Evolutionary conservation across 2,329 filamentous ascomycete genomes (phyloP).

Genomic region (Fusarium gaditjirri): DNA sequence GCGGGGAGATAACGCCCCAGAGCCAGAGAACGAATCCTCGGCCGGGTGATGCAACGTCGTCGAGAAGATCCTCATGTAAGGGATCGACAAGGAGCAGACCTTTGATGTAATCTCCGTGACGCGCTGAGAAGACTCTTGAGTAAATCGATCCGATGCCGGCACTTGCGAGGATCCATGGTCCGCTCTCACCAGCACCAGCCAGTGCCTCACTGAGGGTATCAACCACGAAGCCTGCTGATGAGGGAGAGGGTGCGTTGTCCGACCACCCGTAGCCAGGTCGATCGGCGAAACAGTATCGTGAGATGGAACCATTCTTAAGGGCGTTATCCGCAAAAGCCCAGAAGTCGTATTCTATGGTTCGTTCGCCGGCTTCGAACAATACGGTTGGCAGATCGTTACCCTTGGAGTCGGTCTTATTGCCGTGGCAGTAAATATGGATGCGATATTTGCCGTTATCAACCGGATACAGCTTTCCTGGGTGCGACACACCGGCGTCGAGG

Average conservation of each 20-base stretch:
- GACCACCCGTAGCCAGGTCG: conserved; percentile 88
- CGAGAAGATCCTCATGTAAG: conserved; percentile 86
- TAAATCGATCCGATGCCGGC: conserved; percentile 90
- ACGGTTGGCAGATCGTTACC: conserved; percentile 76
- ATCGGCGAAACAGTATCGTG: conserved; percentile 94
- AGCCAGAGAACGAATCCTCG: conserved; percentile 89
- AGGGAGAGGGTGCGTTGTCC: conserved; percentile 92
- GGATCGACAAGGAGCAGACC: conserved; percentile 89
- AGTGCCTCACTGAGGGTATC: conserved; percentile 90
- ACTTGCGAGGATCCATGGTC: conserved; percentile 89
- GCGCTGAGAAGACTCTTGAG: conserved; percentile 88
- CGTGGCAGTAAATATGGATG: conserved; percentile 84
- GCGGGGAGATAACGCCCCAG: conserved; percentile 84
- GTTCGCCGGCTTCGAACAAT: conserved; percentile 84
- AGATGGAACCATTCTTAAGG: conserved; percentile 82
- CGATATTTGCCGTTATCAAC: conserved; percentile 88
- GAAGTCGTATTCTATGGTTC: conserved; percentile 80
- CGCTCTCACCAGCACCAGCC: conserved; percentile 79
- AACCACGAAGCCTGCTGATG: conserved; percentile 92
- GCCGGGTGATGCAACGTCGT: conserved; percentile 70
- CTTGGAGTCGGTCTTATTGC: conserved; percentile 70
- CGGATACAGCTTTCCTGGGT: conserved; percentile 79
- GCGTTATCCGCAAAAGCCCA: conserved; percentile 82
- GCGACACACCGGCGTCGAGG: conserved; percentile 77
- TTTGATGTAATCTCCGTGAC: conserved; percentile 77